Base-by-base conservation (phyloP, 352 stramenopile species). In the Elongisporangium prolatum region DNA sequence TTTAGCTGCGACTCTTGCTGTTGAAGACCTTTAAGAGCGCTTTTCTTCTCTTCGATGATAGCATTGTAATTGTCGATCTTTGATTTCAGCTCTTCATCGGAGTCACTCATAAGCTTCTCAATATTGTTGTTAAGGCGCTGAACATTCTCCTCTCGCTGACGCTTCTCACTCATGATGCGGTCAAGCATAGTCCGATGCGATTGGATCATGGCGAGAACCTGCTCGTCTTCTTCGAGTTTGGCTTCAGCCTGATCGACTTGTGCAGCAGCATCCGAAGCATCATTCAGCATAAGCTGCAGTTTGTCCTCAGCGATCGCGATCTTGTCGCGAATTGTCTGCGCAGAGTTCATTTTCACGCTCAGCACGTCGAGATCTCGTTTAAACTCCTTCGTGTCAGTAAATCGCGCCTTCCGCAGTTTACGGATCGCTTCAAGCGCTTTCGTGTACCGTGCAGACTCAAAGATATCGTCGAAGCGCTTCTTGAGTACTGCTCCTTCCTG, bases 381-480 rank as follows among this genome's bases (percentile, higher is more conserved):
- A 34, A 96, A 86, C 65, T 99, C 96, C 61, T 98, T 98, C 0
- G 77, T 80, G 54, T 91, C 69, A 0, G 72, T 58, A 2, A 67
- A 38, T 17, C 83, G 54, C n/a, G 91, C 89, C 61, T 98, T 98
- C 53, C 96, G 96, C 21, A 94, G 72, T 56, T 98, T 98, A 20
- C 89, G 79, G 61, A 99, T 98, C 0, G 89, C 93, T 25, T 99
- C 97, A 17, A 99, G 76, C 0, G 97, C 97, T 65, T 99, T 99
- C 8, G 96, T 98, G 72, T 99, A 99, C 18, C 96, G 72, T 1
- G 96, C 97, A 7, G 94, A 98, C 75, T 99, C 97, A 63, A 99
- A 99, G 54, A 99, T 99, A 63, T 99, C 97, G 74, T 99, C 98
- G 67, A 99, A 99, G 25, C 96, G 82, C 69, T 99, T 99, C 79